Conservation (phyloP, 2,329 filamentous ascomycete species). For the Neopestalotiopsis clavispora region DNA sequence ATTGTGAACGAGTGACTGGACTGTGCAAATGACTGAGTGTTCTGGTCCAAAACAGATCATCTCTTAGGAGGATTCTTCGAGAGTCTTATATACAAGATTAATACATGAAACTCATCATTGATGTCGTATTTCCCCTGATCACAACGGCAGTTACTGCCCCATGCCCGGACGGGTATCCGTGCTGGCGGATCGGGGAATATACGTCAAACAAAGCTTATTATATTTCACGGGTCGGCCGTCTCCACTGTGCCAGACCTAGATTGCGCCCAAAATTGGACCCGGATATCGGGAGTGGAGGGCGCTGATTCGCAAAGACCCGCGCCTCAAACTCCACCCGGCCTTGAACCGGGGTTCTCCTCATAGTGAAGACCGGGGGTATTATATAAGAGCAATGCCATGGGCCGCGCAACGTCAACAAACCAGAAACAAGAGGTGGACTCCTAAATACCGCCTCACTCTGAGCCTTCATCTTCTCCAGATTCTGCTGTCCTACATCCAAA, state of each 20-base stretch:
- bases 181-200: constrained; percentile 13
- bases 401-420: neutral
- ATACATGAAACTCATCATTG: neutral
- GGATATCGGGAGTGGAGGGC: neutral
- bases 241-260: constrained; percentile 16
- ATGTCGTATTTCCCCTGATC: neutral
- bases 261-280: neutral
- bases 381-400: neutral
- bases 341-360: neutral
- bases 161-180: neutral
- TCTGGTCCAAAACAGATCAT: neutral
- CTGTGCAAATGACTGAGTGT: neutral
- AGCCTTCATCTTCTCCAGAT: neutral
- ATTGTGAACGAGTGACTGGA: constrained; percentile 2
- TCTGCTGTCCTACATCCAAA: neutral
- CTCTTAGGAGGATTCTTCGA: neutral
- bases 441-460: neutral
- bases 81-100: neutral
- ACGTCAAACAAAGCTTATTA: constrained; percentile 18
- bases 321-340: neutral
- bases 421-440: neutral
- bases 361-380: neutral
- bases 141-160: neutral
- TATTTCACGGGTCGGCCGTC: neutral
- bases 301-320: neutral